Conservation (phyloP, 345 rosid genomes). For the Hibiscus tridactylites region DNA sequence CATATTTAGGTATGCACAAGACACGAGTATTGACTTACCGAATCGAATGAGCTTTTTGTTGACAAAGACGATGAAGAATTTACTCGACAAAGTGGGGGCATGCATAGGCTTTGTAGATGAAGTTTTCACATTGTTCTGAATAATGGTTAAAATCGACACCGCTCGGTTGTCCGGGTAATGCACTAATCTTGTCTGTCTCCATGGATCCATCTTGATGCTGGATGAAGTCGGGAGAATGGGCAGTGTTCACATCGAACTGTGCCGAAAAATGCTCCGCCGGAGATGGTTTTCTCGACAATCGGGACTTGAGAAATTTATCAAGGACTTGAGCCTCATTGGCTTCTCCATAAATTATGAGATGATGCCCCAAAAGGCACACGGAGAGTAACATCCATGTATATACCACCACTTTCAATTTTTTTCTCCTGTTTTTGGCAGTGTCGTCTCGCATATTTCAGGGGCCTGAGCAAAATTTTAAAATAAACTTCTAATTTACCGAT, state of each 20-base stretch:
- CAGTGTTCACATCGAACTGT: background rate
- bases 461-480: no score
- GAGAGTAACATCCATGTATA: conserved; percentile 1
- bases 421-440: no score
- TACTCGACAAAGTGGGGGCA: no score
- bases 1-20: no score
- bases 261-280: background rate
- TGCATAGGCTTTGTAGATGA: no score
- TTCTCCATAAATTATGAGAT: background rate
- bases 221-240: background rate
- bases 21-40: conserved; percentile 11
- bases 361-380: conserved; percentile 10
- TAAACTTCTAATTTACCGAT: no score
- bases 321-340: conserved; percentile 11
- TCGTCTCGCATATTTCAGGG: no score
- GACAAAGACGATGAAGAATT: background rate
- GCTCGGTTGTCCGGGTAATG: conserved; percentile 19
- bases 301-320: background rate
- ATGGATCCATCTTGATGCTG: conserved; percentile 11
- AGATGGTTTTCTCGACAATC: background rate
- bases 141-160: conserved; percentile 14
- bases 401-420: background rate
- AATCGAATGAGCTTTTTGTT: background rate
- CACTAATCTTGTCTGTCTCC: conserved; percentile 8
- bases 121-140: no score